Percentiles rank a stretch among this genome's conserved stretches.
Conservation (phyloP, 2,329 filamentous ascomycete genomes). For the Penicillium sp. region DNA sequence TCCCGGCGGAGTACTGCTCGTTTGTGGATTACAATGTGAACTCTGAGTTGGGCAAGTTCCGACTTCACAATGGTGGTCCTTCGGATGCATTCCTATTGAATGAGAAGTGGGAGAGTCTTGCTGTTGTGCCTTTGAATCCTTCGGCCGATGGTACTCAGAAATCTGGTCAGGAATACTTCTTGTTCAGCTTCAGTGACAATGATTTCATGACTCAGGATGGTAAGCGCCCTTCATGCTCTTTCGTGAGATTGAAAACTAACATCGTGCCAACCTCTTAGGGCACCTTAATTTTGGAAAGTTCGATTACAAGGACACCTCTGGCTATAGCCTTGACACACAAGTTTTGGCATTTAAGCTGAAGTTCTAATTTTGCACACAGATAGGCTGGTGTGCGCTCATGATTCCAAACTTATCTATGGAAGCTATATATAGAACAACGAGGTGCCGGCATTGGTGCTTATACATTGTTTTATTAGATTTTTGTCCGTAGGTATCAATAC, state of each 20-base stretch:
- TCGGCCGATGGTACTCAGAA: conserved; percentile 17
- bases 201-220: conserved; percentile 75
- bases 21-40: conserved; percentile 72
- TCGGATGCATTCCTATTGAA: conserved; percentile 64
- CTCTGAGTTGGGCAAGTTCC: conserved; percentile 63
- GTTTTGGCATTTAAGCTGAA: conserved; percentile 57
- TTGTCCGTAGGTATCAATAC: background rate
- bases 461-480: background rate
- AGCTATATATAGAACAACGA: too few relatives aligned
- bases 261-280: conserved; percentile 34
- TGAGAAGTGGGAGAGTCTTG: conserved; percentile 76
- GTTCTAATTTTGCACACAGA: conserved; percentile 16
- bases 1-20: conserved; percentile 61
- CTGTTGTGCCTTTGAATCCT: conserved; percentile 60
- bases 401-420: too few relatives aligned
- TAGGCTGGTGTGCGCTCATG: background rate
- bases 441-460: background rate
- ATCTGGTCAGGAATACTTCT: conserved; percentile 62
- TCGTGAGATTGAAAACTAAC: conserved; percentile 10
- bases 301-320: conserved; percentile 58
- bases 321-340: conserved; percentile 63
- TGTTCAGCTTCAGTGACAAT: conserved; percentile 70
- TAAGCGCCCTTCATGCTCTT: conserved; percentile 25
- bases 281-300: conserved; percentile 60
- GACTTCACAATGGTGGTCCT: conserved; percentile 66